A percentile compares a stretch with the other conserved stretches of the same genome.
phyloP scores from a whole-genome alignment of 2,329 filamentous ascomycete genomes.

The Aspergillus sojae region DNA sequence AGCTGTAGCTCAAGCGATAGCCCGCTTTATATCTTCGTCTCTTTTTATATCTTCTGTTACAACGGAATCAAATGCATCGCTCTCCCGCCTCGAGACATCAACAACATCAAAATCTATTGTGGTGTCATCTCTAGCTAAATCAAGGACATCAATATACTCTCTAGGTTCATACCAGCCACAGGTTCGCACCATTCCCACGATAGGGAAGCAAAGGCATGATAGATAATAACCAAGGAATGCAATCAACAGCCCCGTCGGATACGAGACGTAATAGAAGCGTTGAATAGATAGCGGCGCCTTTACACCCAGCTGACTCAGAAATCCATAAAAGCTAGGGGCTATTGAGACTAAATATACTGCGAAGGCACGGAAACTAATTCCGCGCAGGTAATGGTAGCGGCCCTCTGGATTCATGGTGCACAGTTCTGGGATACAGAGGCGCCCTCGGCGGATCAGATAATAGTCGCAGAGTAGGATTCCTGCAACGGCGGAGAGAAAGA shows the following conservation, averaged over 20 bases:
- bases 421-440: conserved; percentile 39
- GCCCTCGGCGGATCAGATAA: conserved; percentile 42
- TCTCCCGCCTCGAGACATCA: background rate
- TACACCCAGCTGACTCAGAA: conserved; percentile 45
- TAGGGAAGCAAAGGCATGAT: conserved; percentile 10
- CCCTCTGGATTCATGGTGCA: conserved; percentile 34
- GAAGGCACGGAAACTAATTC: conserved; percentile 40
- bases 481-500: conserved; percentile 43
- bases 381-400: conserved; percentile 37
- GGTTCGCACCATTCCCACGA: conserved; percentile 10
- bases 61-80: background rate
- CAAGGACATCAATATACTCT: conserved; percentile 37
- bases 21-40: background rate
- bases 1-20: background rate
- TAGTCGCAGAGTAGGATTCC: conserved; percentile 50
- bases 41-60: background rate
- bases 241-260: conserved; percentile 52
- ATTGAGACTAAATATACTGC: conserved; percentile 40
- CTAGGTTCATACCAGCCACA: conserved; percentile 38
- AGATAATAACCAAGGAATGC: conserved; percentile 22
- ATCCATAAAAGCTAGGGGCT: conserved; percentile 47
- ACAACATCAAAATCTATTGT: background rate
- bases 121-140: conserved; percentile 8
- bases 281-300: conserved; percentile 30
- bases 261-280: conserved; percentile 60